Conservation (phyloP, 768 basidiomycete genomes). For the Pholiota conissans region DNA sequence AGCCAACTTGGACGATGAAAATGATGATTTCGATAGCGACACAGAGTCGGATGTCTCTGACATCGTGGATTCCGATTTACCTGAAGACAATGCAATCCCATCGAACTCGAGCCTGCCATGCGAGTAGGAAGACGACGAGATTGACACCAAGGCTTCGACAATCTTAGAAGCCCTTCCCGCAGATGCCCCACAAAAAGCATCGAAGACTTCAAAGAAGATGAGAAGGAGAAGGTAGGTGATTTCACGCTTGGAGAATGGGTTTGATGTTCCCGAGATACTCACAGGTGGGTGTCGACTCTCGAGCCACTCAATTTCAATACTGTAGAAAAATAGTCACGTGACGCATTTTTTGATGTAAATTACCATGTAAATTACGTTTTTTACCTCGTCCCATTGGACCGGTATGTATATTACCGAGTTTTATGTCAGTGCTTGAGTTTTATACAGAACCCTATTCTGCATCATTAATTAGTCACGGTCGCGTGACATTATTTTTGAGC, state of each 20-base stretch:
- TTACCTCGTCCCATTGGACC: slow-evolving; percentile 1
- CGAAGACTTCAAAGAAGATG: background rate
- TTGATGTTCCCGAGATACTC: too few relatives aligned
- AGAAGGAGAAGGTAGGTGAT: slow-evolving; percentile 10
- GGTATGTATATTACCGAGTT: background rate
- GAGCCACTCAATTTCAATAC: background rate
- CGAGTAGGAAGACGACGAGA: background rate
- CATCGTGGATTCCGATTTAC: background rate
- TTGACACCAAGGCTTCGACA: background rate
- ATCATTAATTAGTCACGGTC: background rate
- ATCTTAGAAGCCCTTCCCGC: background rate
- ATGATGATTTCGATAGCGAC: too few relatives aligned
- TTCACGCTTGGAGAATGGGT: slow-evolving; percentile 17
- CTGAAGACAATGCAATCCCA: slow-evolving; percentile 12
- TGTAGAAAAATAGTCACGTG: background rate
- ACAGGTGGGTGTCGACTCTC: too few relatives aligned
- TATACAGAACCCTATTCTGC: background rate
- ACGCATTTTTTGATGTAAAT: slow-evolving; percentile 3
- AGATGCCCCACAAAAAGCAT: background rate
- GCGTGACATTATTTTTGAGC: background rate
- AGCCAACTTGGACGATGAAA: slow-evolving; percentile 17
- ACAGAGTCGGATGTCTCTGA: slow-evolving; percentile 1
- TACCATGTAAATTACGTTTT: slow-evolving; percentile 7
- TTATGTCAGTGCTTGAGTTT: background rate
- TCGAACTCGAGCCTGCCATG: background rate